phyloP scores from a whole-genome alignment of 1,284 basidiomycete species.

The Psilocybe mexicana region DNA sequence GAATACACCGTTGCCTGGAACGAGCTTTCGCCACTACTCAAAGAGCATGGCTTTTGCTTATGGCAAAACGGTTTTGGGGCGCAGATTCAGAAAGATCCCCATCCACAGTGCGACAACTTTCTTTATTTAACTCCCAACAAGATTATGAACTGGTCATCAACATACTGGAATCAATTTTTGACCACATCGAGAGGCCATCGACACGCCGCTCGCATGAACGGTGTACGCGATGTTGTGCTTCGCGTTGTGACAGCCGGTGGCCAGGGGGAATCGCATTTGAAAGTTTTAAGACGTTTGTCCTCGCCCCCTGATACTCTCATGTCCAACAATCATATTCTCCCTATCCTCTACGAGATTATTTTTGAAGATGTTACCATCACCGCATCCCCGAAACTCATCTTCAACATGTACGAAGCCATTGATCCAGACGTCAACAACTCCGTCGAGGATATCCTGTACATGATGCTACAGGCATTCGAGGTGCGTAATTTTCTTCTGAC shows the following conservation, averaged over 20 bases:
- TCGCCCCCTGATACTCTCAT: slow-evolving; percentile 4
- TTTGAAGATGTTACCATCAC: background rate
- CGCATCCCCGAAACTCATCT: slow-evolving; percentile 3
- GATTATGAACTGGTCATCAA: background rate
- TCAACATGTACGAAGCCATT: background rate
- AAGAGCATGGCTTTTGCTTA: background rate
- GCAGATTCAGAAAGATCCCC: background rate
- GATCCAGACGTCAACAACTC: background rate
- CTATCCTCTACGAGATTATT: background rate
- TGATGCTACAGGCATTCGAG: slow-evolving; percentile 10
- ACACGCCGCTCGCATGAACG: slow-evolving; percentile 1
- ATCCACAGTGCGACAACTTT: background rate
- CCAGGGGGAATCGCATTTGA: slow-evolving; percentile 4
- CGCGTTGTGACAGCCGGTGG: slow-evolving; percentile 5
- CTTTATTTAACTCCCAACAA: background rate
- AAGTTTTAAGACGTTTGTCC: slow-evolving; percentile 1
- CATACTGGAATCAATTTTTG: background rate
- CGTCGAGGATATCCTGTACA: slow-evolving; percentile 11
- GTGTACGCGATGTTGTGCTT: slow-evolving; percentile 6
- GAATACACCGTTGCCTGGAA: background rate
- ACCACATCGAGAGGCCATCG: slow-evolving; percentile 15
- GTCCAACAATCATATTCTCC: background rate
- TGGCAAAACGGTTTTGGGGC: background rate
- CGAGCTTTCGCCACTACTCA: background rate
- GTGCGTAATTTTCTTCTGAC: background rate